Evolutionary conservation across 2,329 filamentous ascomycete species (phyloP), one percentile per base, ranked within the genome.

Genomic region (Dactylellina haptotyla): DNA sequence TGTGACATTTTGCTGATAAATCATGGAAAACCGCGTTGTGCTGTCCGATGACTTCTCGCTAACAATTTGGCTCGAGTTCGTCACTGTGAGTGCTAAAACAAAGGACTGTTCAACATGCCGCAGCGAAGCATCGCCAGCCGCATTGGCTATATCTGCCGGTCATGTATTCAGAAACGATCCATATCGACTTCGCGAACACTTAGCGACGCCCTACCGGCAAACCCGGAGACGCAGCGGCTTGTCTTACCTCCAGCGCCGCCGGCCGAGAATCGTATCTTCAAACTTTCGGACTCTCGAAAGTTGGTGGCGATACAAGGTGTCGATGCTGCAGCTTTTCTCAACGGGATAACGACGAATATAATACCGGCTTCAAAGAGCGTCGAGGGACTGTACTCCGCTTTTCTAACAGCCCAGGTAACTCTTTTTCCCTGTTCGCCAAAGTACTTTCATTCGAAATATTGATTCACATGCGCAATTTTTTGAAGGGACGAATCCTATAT

Each of bases 321-420:
- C 2, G 94, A 97, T 78, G 88, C 92, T 30, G 86, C 90, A 50
- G 89, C 90, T 77, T 98, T 93, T 81, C 86, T 99, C 1, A 93
- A 98, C 80, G 93, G 94, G 61, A 87, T 96, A 65, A 87, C 95
- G 75, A 97, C 94, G 0, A 90, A 89, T 75, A 86, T 92, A 75
- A 80, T 87, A 58, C 81, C 85, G 0, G 78, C 82, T 5, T 79
- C 80, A 54, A 12, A 64, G 77, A 58, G 70, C 26, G 72, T 70
- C 6, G 69, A 41, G 5, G 75, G 88, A 2, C 88, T 90, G 80
- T 98, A 96, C 81, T 85, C 90, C 4, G 92, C 89, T 0, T 97
- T 99, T 78, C 84, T 99, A 43, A 96, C 90, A 76, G 92, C 94
- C 5, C 87, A 88, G 72, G 75, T 75, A 46, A 20, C 43, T 18